phyloP scores from a whole-genome alignment of 257 asterid species.

The Verbascum thapsus region DNA sequence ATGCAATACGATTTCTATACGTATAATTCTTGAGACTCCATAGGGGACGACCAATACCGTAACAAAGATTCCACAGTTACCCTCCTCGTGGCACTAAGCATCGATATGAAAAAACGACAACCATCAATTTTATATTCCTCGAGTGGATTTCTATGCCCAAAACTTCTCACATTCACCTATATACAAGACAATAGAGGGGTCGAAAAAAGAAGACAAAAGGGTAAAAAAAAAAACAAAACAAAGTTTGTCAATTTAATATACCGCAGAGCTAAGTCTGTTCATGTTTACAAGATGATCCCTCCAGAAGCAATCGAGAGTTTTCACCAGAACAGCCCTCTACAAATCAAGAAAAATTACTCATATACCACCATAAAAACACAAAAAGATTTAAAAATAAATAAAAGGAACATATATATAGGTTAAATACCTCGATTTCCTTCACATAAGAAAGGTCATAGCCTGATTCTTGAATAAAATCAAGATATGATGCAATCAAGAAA shows the following conservation, averaged over 20 bases:
- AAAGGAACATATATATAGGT: too few relatives aligned
- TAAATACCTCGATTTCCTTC: conserved; percentile 84
- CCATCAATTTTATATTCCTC: conserved; percentile 99
- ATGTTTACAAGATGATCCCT: conserved; percentile 98
- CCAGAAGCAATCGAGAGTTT: conserved; percentile 96
- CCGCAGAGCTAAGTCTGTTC: conserved; percentile 97
- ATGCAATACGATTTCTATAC: conserved; percentile 28
- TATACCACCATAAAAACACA: not conserved
- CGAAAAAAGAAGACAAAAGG: too few relatives aligned
- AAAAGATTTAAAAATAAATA: not conserved
- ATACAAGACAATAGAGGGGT: conserved; percentile 19
- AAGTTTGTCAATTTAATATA: too few relatives aligned
- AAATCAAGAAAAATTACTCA: conserved; percentile 22
- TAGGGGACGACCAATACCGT: conserved; percentile 87
- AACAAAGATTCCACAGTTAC: conserved; percentile 86
- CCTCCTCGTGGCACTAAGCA: conserved; percentile 93
- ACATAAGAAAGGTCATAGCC: conserved; percentile 72
- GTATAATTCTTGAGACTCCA: conserved; percentile 78
- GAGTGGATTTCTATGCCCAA: conserved; percentile 95
- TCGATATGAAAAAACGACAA: conserved; percentile 93
- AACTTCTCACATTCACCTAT: conserved; percentile 92
- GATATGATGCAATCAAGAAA: conserved; percentile 83
- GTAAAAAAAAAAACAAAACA: too few relatives aligned
- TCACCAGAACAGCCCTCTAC: conserved; percentile 87
- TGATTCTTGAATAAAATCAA: conserved; percentile 72